These are phyloP conservation scores for Rosa chinensis DNA, from an alignment of 306 rosid species.

Conservation along the genomic window DNA sequence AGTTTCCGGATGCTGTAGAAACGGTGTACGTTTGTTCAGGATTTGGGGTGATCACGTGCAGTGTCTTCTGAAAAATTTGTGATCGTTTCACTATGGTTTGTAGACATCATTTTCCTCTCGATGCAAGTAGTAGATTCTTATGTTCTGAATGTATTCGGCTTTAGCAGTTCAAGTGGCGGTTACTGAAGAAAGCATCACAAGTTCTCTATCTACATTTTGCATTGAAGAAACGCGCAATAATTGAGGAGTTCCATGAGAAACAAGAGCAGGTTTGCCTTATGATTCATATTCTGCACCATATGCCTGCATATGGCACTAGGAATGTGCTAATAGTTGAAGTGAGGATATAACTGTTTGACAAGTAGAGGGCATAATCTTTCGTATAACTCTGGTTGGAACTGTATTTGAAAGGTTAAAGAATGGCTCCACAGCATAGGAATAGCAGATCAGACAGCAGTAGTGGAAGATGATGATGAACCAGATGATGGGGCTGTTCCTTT, in stretches of 20 bases:
- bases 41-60: background rate
- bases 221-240: constrained; percentile 77
- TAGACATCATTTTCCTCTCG: background rate
- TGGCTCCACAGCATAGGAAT: constrained; percentile 92
- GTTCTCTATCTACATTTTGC: constrained; percentile 84
- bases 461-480: constrained; percentile 80
- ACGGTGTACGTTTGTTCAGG: background rate
- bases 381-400: background rate
- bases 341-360: background rate
- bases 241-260: constrained; percentile 78
- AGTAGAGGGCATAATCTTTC: background rate
- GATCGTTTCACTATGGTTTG: background rate
- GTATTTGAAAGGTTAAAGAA: constrained; percentile 64
- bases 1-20: background rate
- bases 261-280: constrained; percentile 75
- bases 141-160: background rate
- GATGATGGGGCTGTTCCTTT: constrained; percentile 76
- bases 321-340: background rate
- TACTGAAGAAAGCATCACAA: constrained; percentile 88
- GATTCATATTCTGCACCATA: background rate
- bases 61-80: background rate
- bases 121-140: background rate
- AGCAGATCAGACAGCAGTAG: constrained; percentile 68
- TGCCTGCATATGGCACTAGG: constrained; percentile 13
- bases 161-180: constrained; percentile 78